These are phyloP conservation scores for Thelonectria discophora DNA, from an alignment of 2,329 filamentous ascomycete species.

Conservation along the genomic window DNA sequence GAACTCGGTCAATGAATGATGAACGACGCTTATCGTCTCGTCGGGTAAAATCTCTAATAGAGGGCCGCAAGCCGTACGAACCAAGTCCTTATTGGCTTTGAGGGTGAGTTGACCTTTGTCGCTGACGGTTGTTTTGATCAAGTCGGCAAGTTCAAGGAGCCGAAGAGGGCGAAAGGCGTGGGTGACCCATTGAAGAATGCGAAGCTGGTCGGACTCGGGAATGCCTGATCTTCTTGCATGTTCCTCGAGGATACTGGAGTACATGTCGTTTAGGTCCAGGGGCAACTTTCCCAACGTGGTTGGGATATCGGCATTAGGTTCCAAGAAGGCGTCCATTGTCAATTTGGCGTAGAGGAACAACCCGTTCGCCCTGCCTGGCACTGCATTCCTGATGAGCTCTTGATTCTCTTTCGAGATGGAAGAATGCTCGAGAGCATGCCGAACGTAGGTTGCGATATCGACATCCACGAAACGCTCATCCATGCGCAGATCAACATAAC, in stretches of 20 bases:
- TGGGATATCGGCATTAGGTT: constrained; percentile 6
- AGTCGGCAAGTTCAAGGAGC: constrained; percentile 29
- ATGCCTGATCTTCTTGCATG: constrained; percentile 20
- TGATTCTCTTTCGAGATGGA: constrained; percentile 32
- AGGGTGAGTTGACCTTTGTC: constrained; percentile 9
- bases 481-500: constrained; percentile 49
- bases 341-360: constrained; percentile 34
- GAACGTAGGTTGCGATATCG: constrained; percentile 53
- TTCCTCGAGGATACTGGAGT: constrained; percentile 21
- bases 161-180: constrained; percentile 27
- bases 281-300: constrained; percentile 12
- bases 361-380: constrained; percentile 22
- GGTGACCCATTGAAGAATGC: constrained; percentile 25
- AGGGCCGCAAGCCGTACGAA: constrained; percentile 22
- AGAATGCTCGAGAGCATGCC: constrained; percentile 26
- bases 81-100: constrained; percentile 14
- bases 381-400: constrained; percentile 12
- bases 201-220: neutral
- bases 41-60: constrained; percentile 29
- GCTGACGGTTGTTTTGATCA: constrained; percentile 1
- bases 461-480: constrained; percentile 47
- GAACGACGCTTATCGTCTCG: constrained; percentile 29
- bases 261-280: constrained; percentile 20
- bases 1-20: constrained; percentile 35
- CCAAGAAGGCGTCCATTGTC: constrained; percentile 22